A percentile compares a stretch with the other conserved stretches of the same genome.
Conservation (phyloP, 345 rosid genomes). For the Aegle marmelos region DNA sequence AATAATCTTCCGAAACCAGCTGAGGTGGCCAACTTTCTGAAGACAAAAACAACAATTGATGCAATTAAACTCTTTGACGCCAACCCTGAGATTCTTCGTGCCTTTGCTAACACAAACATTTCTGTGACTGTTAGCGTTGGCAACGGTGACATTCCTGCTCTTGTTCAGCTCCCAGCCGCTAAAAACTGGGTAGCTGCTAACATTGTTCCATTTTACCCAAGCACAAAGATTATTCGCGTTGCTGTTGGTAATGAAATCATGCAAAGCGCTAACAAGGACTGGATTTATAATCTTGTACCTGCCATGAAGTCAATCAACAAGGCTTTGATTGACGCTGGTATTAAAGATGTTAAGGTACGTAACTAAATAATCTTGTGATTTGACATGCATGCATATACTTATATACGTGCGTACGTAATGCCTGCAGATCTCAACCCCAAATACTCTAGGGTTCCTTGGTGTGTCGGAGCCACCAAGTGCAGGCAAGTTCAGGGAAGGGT, state of each 20-base stretch:
- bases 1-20: constrained; percentile 72
- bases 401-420: no score
- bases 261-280: constrained; percentile 30
- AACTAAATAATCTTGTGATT: no score
- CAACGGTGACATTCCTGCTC: constrained; percentile 57
- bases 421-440: constrained; percentile 69
- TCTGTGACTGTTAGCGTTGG: constrained; percentile 51
- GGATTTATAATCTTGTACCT: constrained; percentile 55
- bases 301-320: constrained; percentile 56
- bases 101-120: constrained; percentile 60
- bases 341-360: constrained; percentile 54
- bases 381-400: no score
- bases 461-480: constrained; percentile 51
- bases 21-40: constrained; percentile 63
- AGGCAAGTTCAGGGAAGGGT: constrained; percentile 48
- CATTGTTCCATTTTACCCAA: constrained; percentile 55
- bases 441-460: constrained; percentile 46
- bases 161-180: constrained; percentile 34
- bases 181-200: constrained; percentile 56
- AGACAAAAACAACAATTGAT: constrained; percentile 57
- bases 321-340: constrained; percentile 60
- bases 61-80: constrained; percentile 67
- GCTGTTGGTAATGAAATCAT: constrained; percentile 76
- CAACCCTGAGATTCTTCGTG: constrained; percentile 60
- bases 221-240: constrained; percentile 56